Conservation (phyloP, 768 basidiomycete species). For the Boletus sp. region DNA sequence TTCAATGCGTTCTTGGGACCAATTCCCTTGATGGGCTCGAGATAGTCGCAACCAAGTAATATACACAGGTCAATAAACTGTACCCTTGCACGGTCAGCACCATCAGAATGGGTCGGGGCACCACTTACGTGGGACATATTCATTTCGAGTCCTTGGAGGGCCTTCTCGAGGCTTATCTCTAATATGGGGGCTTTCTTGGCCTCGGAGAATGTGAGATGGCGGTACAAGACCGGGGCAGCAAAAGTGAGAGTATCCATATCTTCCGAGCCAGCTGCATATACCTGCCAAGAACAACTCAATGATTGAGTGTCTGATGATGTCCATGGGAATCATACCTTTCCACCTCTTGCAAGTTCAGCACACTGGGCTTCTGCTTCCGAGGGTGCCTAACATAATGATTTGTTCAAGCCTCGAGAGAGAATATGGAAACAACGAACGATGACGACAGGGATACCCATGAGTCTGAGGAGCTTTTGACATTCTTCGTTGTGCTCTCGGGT, state of each 20-base stretch:
- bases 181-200: constrained; percentile 96
- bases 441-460: constrained; percentile 98
- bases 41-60: constrained; percentile 95
- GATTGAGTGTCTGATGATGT: not conserved
- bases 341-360: constrained; percentile 95
- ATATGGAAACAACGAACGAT: constrained; percentile 52
- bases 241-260: constrained; percentile 99
- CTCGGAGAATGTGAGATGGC: constrained; percentile 97
- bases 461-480: constrained; percentile 76
- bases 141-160: constrained; percentile 89
- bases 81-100: constrained; percentile 1
- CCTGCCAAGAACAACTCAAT: constrained; percentile 42
- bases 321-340: constrained; percentile 56
- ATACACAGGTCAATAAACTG: constrained; percentile 97
- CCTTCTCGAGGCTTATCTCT: constrained; percentile 81
- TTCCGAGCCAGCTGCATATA: constrained; percentile 96
- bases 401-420: not conserved
- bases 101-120: not conserved
- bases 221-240: constrained; percentile 83
- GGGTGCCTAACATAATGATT: constrained; percentile 65
- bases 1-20: constrained; percentile 96
- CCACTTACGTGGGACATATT: constrained; percentile 75
- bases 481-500: constrained; percentile 97
- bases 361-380: constrained; percentile 99
- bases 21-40: constrained; percentile 97